A percentile compares a stretch with the other conserved stretches of the same genome.
Conservation (phyloP, 1,284 basidiomycete species). For the Malassezia yamatoensis region DNA sequence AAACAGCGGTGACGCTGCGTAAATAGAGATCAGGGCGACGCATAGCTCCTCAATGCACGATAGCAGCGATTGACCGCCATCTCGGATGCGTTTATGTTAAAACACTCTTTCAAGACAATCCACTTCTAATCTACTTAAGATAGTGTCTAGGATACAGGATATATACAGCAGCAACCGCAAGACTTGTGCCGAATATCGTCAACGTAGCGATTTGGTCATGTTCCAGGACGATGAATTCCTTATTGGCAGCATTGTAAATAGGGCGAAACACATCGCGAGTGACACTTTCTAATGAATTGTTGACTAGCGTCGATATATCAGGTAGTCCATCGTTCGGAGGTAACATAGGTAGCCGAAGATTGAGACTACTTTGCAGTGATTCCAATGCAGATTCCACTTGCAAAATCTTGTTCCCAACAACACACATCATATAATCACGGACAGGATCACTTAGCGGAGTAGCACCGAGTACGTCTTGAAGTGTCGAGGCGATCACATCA, state of each 20-base stretch:
- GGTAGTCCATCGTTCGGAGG: not conserved
- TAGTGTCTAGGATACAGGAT: not conserved
- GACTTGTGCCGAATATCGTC: not conserved
- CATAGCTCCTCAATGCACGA: no score
- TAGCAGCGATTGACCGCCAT: no score
- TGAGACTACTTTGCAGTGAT: not conserved
- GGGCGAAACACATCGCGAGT: not conserved
- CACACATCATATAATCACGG: slow-evolving; percentile 6
- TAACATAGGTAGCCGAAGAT: slow-evolving; percentile 1
- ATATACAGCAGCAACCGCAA: not conserved
- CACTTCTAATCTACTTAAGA: no score
- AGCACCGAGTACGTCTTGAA: slow-evolving; percentile 3
- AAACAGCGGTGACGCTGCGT: no score
- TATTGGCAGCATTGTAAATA: not conserved
- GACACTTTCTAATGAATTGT: not conserved
- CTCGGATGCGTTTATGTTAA: no score
- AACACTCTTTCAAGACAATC: no score
- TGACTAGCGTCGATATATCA: not conserved
- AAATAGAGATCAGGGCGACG: no score
- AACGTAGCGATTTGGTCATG: not conserved
- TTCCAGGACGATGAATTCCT: not conserved
- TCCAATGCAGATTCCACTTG: not conserved
- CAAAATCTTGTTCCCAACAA: slow-evolving; percentile 12
- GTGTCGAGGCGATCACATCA: slow-evolving; percentile 5
- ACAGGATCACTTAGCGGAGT: slow-evolving; percentile 13